These are phyloP conservation scores for Thoreauomyces humboldtii DNA, from an alignment of 192 early-diverging fungal species.

Conservation along the genomic window DNA sequence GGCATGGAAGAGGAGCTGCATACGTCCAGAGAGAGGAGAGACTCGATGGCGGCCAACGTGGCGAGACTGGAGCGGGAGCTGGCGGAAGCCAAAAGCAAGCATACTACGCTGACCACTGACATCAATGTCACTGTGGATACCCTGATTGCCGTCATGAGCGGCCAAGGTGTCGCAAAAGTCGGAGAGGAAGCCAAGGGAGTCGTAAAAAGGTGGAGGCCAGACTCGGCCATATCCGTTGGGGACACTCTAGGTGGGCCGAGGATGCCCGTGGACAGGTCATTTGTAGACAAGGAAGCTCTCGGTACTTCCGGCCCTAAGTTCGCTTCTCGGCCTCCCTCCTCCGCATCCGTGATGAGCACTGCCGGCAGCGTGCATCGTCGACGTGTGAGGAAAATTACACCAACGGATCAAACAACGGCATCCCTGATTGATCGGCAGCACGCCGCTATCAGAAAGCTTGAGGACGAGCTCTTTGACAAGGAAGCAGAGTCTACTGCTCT, in stretches of 20 bases:
- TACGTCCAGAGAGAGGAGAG: background rate
- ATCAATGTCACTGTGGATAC: slow-evolving; percentile 15
- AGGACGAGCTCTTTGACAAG: slow-evolving; percentile 25
- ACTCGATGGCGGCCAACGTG: background rate
- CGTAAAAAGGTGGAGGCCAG: slow-evolving; percentile 15
- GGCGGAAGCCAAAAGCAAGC: background rate
- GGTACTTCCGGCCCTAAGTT: background rate
- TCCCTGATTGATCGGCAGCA: slow-evolving; percentile 22
- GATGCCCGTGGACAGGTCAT: background rate
- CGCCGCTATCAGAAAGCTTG: slow-evolving; percentile 19
- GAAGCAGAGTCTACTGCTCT: slow-evolving; percentile 5
- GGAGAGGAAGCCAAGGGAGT: slow-evolving; percentile 14
- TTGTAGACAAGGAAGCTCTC: slow-evolving; percentile 1
- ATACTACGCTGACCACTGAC: slow-evolving; percentile 8
- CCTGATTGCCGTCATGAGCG: slow-evolving; percentile 8
- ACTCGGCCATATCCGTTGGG: slow-evolving; percentile 7
- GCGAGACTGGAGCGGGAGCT: slow-evolving; percentile 21
- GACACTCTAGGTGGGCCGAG: background rate
- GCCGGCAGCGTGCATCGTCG: slow-evolving; percentile 4
- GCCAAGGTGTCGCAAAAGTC: slow-evolving; percentile 3
- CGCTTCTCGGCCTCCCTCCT: slow-evolving; percentile 10
- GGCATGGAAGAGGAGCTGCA: slow-evolving; percentile 1
- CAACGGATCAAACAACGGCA: slow-evolving; percentile 3
- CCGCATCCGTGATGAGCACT: background rate
- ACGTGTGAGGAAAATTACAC: slow-evolving; percentile 14